Evolutionary conservation across 73 alveolate species (phyloP), one percentile per base, ranked within the genome.

Genomic region (Paramecium caudatum): DNA sequence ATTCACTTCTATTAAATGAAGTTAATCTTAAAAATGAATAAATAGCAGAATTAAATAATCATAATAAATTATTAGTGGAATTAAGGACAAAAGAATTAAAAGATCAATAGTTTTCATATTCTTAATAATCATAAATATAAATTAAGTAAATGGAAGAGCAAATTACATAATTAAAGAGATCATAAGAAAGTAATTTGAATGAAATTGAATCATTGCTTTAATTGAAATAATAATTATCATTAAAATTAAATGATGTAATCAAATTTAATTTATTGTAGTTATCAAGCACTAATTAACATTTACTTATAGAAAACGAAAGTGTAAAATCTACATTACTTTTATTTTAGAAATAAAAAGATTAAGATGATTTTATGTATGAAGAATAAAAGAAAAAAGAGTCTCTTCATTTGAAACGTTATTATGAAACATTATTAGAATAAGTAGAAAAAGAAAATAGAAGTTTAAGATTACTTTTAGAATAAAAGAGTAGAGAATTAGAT

Each of bases 361-460:
- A 74, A 41, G 88, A 74, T 74, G 88, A 74, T 27, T 74, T 10
- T 45, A 37, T 41, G 62, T 74, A 39, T 74, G 88, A 74, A 43
- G 88, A 74, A 15, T 74, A 16, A 13, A 74, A 74, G 32, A 74
- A 74, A 21, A 74, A 74, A 74, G 88, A 74, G 32, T 27, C 62
- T 16, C 32, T 74, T 21, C 88, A 74, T 45, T 15, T 74, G 15
- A 74, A 74, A 47, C 17, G 88, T 39, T 74, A 74, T 21, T 74
- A 74, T 74, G 88, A 74, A 45, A 74, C 88, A 37, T 19, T 74
- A 27, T 74, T 74, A 74, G 88, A 74, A 74, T 43, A 74, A 74
- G 88, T 74, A 23, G 88, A 74, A 16, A 74, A 39, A 13, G 88
- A 74, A 43, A 74, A 74, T 39, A 74, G 88, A 74, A 27, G 55